Conservation (phyloP, 2,329 filamentous ascomycete species). For the Leptographium procerum region DNA sequence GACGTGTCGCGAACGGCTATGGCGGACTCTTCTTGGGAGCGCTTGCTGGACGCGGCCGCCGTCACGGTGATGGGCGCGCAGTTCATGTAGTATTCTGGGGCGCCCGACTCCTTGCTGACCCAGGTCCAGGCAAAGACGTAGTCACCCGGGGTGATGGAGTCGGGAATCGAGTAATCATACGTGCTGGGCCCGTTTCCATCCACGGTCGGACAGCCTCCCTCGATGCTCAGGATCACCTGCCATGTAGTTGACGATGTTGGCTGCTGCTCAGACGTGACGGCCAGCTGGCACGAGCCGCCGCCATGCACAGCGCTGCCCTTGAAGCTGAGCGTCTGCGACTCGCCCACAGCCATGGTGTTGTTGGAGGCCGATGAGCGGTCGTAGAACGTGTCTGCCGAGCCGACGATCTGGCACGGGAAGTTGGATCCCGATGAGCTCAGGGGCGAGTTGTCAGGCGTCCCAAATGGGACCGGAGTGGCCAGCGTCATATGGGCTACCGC, state of each 20-base stretch:
- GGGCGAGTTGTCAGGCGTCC: constrained; percentile 12
- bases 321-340: constrained; percentile 15
- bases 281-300: constrained; percentile 22
- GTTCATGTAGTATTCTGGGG: constrained; percentile 59
- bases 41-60: constrained; percentile 11
- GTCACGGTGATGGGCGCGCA: constrained; percentile 47
- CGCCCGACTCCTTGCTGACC: constrained; percentile 46
- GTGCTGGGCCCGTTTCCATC: constrained; percentile 14
- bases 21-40: constrained; percentile 12
- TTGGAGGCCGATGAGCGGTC: constrained; percentile 3
- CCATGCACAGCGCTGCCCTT: constrained; percentile 18
- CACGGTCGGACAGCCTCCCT: constrained; percentile 19
- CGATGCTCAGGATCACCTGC: constrained; percentile 21
- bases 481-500: constrained; percentile 13
- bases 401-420: constrained; percentile 21
- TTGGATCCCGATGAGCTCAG: constrained; percentile 11
- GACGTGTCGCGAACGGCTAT: constrained; percentile 6
- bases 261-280: constrained; percentile 13
- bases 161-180: constrained; percentile 18
- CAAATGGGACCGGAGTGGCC: constrained; percentile 12
- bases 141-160: constrained; percentile 18
- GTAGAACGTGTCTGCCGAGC: constrained; percentile 29
- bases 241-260: constrained; percentile 15
- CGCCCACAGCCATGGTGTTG: constrained; percentile 13
- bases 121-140: constrained; percentile 51